Evolutionary conservation across 2,329 filamentous ascomycete genomes (phyloP), one percentile per base, ranked within the genome.

Genomic region (Diaporthe vexans): DNA sequence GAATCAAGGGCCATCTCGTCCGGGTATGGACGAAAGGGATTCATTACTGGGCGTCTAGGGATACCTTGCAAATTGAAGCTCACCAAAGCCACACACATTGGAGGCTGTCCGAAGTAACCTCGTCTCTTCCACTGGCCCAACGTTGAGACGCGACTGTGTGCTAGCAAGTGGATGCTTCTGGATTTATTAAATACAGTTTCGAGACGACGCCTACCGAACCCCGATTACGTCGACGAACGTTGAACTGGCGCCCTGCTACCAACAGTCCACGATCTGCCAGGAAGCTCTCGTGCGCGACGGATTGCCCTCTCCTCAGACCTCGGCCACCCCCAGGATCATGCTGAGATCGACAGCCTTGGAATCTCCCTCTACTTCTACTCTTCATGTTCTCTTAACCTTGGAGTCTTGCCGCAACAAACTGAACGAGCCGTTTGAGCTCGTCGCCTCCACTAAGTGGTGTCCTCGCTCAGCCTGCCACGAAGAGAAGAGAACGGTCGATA

Each of bases 1-100:
- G 67, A 76, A 76, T 68, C 74, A 76, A 77, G 76, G 77, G 78
- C 78, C 77, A 77, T 77, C 76, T 77, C 78, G 79, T 78, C 79
- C 77, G 77, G 80, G 79, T 76, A 72, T 79, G 78, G 77, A 79
- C 80, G 80, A 79, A 78, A 77, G 77, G 79, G 73, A 78, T 79
- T 80, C 84, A 86, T 84, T 81, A 86, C 83, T 84, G 84, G 88
- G 88, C 88, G 87, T 89, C 86, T 86, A 84, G 85, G 86, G 85
- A 87, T 86, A 87, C 84, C 85, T 87, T 86, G 84, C 85, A 86
- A 68, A 87, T 87, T 87, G 81, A 80, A 79, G 78, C 79, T 79
- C 79, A 77, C 80, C 67, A 52, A 80, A 80, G 81, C 80, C 78
- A 78, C 77, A 76, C 77, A 76, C 77, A 78, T 26, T 54, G 63